Conservation (phyloP, 345 rosid genomes). For the Microthlaspi erraticum region DNA sequence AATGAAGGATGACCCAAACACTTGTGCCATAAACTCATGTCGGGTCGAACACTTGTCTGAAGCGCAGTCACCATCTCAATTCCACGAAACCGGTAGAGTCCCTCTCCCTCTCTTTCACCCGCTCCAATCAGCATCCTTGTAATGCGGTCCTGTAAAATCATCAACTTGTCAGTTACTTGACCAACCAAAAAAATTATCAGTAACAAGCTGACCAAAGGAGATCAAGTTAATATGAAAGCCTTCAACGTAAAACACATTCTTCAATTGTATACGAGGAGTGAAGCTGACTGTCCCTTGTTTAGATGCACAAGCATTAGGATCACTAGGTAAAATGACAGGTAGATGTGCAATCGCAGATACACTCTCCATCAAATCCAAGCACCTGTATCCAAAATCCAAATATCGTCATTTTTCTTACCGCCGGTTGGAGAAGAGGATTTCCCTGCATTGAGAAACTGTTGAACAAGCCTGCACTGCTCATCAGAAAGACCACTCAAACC, state of each 20-base stretch:
- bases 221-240: not conserved
- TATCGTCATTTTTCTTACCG: too few relatives aligned
- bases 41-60: not conserved
- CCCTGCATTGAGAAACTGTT: too few relatives aligned
- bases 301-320: too few relatives aligned
- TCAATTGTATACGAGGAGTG: rapidly evolving
- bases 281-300: not conserved
- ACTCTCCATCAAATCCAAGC: too few relatives aligned
- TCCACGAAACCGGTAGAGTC: not conserved
- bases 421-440: too few relatives aligned
- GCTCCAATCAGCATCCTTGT: slow-evolving; percentile 3
- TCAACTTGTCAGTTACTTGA: not conserved
- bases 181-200: not conserved
- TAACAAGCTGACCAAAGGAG: not conserved
- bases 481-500: too few relatives aligned
- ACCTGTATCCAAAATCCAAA: too few relatives aligned
- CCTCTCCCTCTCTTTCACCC: not conserved
- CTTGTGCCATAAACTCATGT: not conserved
- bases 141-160: not conserved
- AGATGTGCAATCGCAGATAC: too few relatives aligned
- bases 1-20: not conserved
- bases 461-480: too few relatives aligned
- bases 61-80: not conserved
- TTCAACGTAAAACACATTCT: not conserved
- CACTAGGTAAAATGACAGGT: too few relatives aligned